Base-by-base conservation (phyloP, 192 early-diverging fungal genomes). In the Linnemannia elongata region DNA sequence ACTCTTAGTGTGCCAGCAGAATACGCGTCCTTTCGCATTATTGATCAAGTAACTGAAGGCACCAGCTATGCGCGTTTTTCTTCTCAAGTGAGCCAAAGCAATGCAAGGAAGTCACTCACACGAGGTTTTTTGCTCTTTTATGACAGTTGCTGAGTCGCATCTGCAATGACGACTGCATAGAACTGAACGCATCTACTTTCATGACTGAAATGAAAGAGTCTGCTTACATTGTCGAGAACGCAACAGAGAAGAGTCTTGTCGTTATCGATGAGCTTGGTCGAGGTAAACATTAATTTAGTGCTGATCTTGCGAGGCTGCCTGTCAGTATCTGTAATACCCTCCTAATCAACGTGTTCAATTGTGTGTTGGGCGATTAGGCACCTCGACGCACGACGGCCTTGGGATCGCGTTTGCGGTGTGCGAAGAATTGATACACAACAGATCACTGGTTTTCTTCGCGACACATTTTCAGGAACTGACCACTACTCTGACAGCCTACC, bases 241-340 rank as follows among this genome's bases (percentile, higher is more conserved):
- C 92, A 33, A 94, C 93, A 39, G 87, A 91, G 39, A 82, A 91
- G 60, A 94, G 93, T 54, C 83, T 99, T 71, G 92, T 99, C 0
- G 86, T 98, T 66, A 96, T 99, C 81, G 98, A 99, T 85, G 98
- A 99, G 90, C 93, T 99, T 30, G 98, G 97, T 18, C 82, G 97
- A 88, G 89, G 89, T 83, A 68, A 52, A 35, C 13, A 30, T 12
- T 52, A 33, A 41, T n/a, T 30, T 27, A 17, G 27, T 44, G 18
- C 13, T 57, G 20, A 15, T 27, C 24, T 60, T 22, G 54, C 1
- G 18, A 42, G 4, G 33, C 1, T 35, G 12, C 27, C 27, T 3
- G 30, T 30, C 12, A 12, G 60, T 12, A 13, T 15, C 30, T 33
- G 22, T 0, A 52, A 20, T 20, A 22, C 49, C 20, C 4, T 68